Evolutionary conservation across 345 rosid species (phyloP), one percentile per base, ranked within the genome.

Genomic region (Moringa oleifera): DNA sequence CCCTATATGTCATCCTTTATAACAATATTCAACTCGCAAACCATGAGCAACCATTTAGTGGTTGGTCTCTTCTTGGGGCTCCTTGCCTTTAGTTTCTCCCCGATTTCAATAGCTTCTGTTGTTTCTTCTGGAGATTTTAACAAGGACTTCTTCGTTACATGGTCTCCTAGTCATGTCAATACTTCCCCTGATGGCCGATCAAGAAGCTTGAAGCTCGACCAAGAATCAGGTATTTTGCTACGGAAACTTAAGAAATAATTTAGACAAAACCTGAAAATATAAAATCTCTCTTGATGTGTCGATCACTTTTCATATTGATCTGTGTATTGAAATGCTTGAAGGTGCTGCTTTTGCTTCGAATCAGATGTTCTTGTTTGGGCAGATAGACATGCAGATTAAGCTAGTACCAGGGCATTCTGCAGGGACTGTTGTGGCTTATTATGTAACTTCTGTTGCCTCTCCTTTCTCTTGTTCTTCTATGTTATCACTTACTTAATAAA

Each of bases 341-440:
- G 98, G 96, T 51, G 76, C 96, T 58, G 86, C 80, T 17, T 85
- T 92, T 73, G 73, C 80, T 56, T 89, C 96, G n/a, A 82, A 54
- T 22, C 76, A 81, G 31, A 85, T 71, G 83, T 84, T 82, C 79
- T 72, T 92, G 63, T 92, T 87, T n/a, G 93, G 98, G 6, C 63
- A 66, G 67, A 71, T 89, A 4, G 91, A 87, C 73, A 82, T 87
- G 91, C 72, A 80, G 64, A 92, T 92, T 33, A 92, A 92, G 72
- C 78, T 92, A 37, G 80, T 89, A n/a, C 79, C 89, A 2, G 93
- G 95, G 6, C 52, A 69, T 68, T 92, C 96, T 51, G 96, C 96
- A 45, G 96, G 96, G 67, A 87, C 90, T 8, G 93, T 92, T 20
- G 52, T 87, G 36, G 96, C 88, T 58, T 89, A 69, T 76, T 92